Base-by-base conservation (phyloP, 139 green algal genomes). In the Edaphochlamys debaryana region DNA sequence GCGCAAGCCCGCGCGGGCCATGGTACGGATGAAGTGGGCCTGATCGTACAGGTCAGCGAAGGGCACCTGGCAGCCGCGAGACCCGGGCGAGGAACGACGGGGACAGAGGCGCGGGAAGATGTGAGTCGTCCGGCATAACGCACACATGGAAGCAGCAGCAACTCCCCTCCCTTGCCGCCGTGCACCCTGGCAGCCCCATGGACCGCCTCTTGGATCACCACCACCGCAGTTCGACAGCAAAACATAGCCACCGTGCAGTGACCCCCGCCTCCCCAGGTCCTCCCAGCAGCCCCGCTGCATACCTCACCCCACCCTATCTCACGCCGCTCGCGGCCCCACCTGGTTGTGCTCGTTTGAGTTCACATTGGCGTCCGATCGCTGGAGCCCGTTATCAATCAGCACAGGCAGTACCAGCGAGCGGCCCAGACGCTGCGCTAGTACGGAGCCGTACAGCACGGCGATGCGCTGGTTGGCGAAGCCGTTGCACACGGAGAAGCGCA, bases 401-500 rank as follows among this genome's bases (percentile, higher is more conserved):
- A 34, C 56, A 30, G 89, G 89, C 37, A 92, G 52, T 32, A 91
- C 82, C 29, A 72, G 25, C 23, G 76, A 52, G 2, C 86, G 75
- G 19, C 68, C 40, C 13, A 80, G 50, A 45, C 79, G 67, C 5
- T 45, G 32, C 0, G 89, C 89, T 4, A 91, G 62, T 25, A 92
- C 25, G 20, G 62, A 54, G 37, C 70, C 86, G 37, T 87, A 92
- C 52, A 91, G 0, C 4, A 92, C 25, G 9, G 69, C 54, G 25
- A 91, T 40, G 0, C 89, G 86, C 72, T 92, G 89, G 56, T 92
- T 89, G 58, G 86, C 67, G 62, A 90, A 91, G 67, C 89, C 86
- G 69, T 90, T 89, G 89, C 89, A 54, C 45, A 54, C 45, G 13
- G 45, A 9, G 45, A 54, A 54, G 45, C 11, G 11, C 11, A 54